phyloP scores from a whole-genome alignment of 1,284 basidiomycete genomes.

The Cutaneotrichosporon cyanovorans region DNA sequence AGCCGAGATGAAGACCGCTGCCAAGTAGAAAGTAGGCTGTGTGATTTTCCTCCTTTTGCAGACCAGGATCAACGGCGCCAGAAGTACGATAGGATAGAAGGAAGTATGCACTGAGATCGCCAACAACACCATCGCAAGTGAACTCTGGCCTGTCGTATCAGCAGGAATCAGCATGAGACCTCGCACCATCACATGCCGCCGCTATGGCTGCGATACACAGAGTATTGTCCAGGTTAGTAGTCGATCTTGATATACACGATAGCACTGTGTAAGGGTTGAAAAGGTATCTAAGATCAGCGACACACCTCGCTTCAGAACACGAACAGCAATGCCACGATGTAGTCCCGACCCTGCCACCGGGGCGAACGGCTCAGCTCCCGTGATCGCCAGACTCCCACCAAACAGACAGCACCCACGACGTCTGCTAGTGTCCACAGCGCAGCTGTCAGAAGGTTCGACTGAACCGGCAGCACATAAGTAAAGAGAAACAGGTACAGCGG shows the following conservation, averaged over 20 bases:
- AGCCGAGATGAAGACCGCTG: not conserved
- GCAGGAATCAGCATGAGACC: not conserved
- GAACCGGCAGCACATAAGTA: constrained; percentile 55
- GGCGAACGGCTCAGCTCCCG: not conserved
- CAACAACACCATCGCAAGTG: constrained; percentile 56
- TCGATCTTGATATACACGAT: constrained; percentile 70
- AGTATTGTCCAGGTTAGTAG: constrained; percentile 69
- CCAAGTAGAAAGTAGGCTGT: constrained; percentile 8
- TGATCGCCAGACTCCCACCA: constrained; percentile 36
- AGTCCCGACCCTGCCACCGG: not conserved
- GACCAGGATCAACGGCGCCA: constrained; percentile 58
- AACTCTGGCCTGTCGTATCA: constrained; percentile 52
- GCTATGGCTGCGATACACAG: constrained; percentile 61
- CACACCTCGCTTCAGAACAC: constrained; percentile 30
- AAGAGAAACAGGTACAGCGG: constrained; percentile 73
- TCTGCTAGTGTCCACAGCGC: constrained; percentile 67
- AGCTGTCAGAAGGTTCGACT: constrained; percentile 50
- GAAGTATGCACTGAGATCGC: constrained; percentile 65
- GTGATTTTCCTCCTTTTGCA: not conserved
- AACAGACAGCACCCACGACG: constrained; percentile 57
- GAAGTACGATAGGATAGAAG: constrained; percentile 60
- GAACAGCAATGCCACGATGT: constrained; percentile 55
- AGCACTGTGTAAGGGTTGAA: constrained; percentile 80
- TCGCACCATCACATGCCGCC: constrained; percentile 60
- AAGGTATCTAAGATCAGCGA: constrained; percentile 56